A percentile compares a stretch with the other conserved stretches of the same genome.
Conservation (phyloP, 176 grass and related monocot species). For the Musa schizocarpa region DNA sequence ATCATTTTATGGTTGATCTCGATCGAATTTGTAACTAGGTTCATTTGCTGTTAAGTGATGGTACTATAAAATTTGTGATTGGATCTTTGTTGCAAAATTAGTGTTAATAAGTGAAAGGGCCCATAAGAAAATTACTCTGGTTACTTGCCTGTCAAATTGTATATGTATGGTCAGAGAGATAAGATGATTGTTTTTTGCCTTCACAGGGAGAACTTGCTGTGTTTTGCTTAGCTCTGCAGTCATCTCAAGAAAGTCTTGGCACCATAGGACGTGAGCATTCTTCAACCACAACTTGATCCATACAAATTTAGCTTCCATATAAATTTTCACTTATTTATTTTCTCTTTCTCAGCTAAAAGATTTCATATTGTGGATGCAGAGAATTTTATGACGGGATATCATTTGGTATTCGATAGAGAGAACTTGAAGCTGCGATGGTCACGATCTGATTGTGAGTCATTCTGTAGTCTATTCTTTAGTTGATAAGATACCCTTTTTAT, state of each 20-base stretch:
- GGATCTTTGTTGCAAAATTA: too few relatives aligned
- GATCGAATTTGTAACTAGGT: too few relatives aligned
- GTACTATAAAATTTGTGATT: too few relatives aligned
- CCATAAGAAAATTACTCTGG: too few relatives aligned
- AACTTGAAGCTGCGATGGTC: slow-evolving; percentile 79
- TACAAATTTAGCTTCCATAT: neutral
- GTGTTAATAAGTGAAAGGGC: too few relatives aligned
- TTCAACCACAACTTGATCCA: neutral
- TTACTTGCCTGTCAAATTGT: too few relatives aligned
- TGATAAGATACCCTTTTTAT: neutral
- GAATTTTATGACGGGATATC: slow-evolving; percentile 88
- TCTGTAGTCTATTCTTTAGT: neutral
- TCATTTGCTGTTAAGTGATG: too few relatives aligned
- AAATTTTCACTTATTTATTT: neutral
- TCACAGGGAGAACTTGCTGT: slow-evolving; percentile 41
- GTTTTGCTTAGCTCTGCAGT: slow-evolving; percentile 73
- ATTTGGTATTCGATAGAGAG: slow-evolving; percentile 76
- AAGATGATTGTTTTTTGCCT: neutral
- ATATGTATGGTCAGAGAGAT: neutral
- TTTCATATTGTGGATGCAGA: slow-evolving; percentile 41
- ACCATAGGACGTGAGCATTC: slow-evolving; percentile 75
- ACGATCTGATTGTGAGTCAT: slow-evolving; percentile 67
- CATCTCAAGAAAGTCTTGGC: slow-evolving; percentile 50
- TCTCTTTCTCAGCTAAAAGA: neutral
- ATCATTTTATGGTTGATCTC: too few relatives aligned